Evolutionary conservation across 257 asterid genomes (phyloP).

Genomic region (Dorcoceras hygrometricum): DNA sequence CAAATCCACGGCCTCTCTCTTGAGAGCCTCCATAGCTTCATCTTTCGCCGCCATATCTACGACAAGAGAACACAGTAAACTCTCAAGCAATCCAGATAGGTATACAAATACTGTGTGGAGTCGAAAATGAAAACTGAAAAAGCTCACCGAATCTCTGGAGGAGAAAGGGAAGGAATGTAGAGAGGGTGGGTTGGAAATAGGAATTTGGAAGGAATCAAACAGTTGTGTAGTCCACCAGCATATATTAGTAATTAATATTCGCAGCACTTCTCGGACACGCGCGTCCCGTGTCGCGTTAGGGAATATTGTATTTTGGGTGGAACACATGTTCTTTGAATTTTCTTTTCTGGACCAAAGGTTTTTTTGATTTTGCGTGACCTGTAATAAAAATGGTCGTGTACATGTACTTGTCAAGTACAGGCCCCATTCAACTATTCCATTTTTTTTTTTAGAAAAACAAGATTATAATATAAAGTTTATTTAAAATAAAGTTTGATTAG

Average conservation of each 20-base stretch:
- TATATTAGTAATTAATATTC: no score
- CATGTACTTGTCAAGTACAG: not conserved
- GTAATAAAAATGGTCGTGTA: not conserved
- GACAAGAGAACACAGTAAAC: not conserved
- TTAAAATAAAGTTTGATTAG: no score
- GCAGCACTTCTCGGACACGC: not conserved
- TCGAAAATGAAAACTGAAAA: not conserved
- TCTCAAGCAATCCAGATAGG: not conserved
- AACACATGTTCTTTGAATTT: not conserved
- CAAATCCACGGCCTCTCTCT: slow-evolving; percentile 26
- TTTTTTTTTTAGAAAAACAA: no score
- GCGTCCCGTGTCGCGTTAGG: not conserved
- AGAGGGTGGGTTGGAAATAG: not conserved
- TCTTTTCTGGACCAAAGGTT: not conserved
- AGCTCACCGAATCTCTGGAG: not conserved
- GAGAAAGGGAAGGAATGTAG: not conserved
- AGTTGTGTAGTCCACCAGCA: not conserved
- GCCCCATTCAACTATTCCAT: no score
- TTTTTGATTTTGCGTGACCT: not conserved
- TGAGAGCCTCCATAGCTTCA: slow-evolving; percentile 25
- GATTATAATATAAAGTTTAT: no score
- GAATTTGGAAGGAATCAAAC: not conserved
- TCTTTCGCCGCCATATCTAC: slow-evolving; percentile 19
- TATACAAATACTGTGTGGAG: not conserved
- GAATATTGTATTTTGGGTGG: not conserved